Evolutionary conservation across 202 grass and related monocot genomes (phyloP).

Genomic region (Panicum hallii): DNA sequence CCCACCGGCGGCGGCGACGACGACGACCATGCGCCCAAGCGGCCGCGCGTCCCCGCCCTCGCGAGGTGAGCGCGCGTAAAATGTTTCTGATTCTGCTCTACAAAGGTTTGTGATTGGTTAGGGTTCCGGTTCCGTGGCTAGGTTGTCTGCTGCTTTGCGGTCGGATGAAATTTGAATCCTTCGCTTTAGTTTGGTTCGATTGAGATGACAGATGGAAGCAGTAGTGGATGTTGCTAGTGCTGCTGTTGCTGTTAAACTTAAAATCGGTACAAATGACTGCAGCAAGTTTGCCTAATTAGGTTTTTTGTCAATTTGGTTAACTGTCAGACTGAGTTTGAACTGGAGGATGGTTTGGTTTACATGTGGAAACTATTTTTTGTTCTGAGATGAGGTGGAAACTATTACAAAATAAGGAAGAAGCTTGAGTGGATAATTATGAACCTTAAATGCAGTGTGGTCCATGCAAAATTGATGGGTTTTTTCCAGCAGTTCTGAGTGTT

Average conservation of each 20-base stretch:
- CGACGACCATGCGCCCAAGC: slow-evolving; percentile 60
- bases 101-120: slow-evolving; percentile 2
- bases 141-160: slow-evolving; percentile 13
- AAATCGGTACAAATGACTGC: background rate
- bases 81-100: background rate
- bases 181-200: background rate
- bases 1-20: slow-evolving; percentile 48
- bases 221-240: background rate
- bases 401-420: background rate
- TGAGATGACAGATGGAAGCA: background rate
- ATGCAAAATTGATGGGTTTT: background rate
- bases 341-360: background rate
- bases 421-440: slow-evolving; percentile 6
- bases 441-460: slow-evolving; percentile 34
- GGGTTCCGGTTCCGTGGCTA: slow-evolving; percentile 32
- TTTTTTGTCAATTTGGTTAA: slow-evolving; percentile 17
- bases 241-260: slow-evolving; percentile 14
- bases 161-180: background rate
- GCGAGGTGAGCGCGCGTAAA: slow-evolving; percentile 59
- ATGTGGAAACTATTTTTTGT: background rate
- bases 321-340: background rate
- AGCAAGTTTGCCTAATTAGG: background rate
- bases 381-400: background rate
- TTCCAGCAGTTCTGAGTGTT: background rate
- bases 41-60: slow-evolving; percentile 77